A percentile compares a stretch with the other conserved stretches of the same genome.
These are phyloP conservation scores for Juglanconis juglandina DNA, from an alignment of 2,329 filamentous ascomycete genomes.

Conservation along the genomic window DNA sequence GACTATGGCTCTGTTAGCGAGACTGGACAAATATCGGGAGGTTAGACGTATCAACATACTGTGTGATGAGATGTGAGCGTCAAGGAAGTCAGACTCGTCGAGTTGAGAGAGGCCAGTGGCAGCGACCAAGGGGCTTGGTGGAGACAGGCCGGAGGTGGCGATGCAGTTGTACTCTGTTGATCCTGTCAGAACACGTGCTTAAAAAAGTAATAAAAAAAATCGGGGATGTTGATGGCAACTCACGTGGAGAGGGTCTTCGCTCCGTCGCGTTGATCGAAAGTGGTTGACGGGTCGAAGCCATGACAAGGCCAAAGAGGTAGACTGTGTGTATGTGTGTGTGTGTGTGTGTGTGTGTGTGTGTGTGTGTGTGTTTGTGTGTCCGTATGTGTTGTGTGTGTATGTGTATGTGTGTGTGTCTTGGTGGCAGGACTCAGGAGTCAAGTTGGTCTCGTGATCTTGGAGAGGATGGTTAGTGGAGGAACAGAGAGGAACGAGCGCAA, in stretches of 20 bases:
- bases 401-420: too few species aligned
- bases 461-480: not conserved
- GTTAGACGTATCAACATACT: not conserved
- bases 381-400: not conserved
- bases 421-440: too few species aligned
- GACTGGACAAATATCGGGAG: not conserved
- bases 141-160: conserved; percentile 1
- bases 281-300: conserved; percentile 5
- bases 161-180: not conserved
- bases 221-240: not conserved
- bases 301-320: not conserved
- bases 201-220: not conserved
- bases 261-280: conserved; percentile 2
- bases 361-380: not conserved
- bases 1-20: not conserved
- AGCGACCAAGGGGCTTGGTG: not conserved
- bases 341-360: not conserved
- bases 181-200: not conserved
- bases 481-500: not conserved
- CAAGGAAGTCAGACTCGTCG: conserved; percentile 7
- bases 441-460: not conserved
- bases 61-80: conserved; percentile 2
- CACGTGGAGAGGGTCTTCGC: conserved; percentile 4
- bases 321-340: not conserved
- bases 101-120: not conserved